Evolutionary conservation across 2,329 filamentous ascomycete species (phyloP), one percentile per base, ranked within the genome.

Genomic region (Sclerotinia trifoliorum): DNA sequence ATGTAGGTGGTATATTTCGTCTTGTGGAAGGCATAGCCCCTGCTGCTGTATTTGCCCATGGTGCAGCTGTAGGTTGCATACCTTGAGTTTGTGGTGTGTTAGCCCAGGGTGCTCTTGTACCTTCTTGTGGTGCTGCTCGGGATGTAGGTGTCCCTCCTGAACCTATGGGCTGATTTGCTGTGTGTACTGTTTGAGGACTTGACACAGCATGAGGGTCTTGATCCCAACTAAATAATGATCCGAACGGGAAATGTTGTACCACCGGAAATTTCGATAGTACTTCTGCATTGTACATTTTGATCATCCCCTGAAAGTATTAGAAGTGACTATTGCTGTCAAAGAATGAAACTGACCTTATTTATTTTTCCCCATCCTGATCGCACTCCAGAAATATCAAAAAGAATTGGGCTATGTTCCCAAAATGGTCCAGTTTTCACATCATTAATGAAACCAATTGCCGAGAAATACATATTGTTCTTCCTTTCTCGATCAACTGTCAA

Each of bases 241-340:
- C 92, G 73, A 95, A 94, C 3, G 85, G 86, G 73, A 95, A 98
- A 79, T 99, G 95, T 80, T 99, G 95, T n/a, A 99, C 93, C 3
- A 99, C 95, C 3, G 95, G 95, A 77, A 97, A 97, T 79, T 99
- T 99, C 51, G 91, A 92, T 19, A 99, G 83, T 3, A 99, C 95
- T 81, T 99, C 95, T 24, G 92, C 95, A 73, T 96, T 93, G 81
- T 94, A 99, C 95, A 99, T 99, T 80, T 98, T 99, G 75, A 99
- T 88, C 95, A 99, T 98, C 64, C 95, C 95, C 89, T n/a, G 35
- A 39, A 42, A 15, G n/a, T 7, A 29, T 66, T 46, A 66, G 46
- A 49, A 26, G 24, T n/a, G 51, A n/a, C 17, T 42, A 17, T 11
- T 10, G n/a, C 21, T 24, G 26, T 11, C 55, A 32, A n/a, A 17